phyloP scores from a whole-genome alignment of 179 eudicot genomes.

The Carnegiea gigantea region DNA sequence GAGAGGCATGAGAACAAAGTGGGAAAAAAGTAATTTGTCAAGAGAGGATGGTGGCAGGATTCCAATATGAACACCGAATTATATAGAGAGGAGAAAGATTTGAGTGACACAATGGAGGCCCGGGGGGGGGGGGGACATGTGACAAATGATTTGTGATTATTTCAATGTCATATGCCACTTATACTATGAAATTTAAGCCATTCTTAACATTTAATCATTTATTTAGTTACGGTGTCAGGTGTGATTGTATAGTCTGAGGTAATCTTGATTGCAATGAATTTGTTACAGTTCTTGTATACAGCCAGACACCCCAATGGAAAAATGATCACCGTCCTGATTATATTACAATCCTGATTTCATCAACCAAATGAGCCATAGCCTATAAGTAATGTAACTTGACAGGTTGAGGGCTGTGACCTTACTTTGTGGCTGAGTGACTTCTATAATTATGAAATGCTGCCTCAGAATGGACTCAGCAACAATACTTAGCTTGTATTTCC shows the following conservation, averaged over 20 bases:
- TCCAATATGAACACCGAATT: background rate
- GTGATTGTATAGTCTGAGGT: background rate
- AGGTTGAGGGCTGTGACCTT: background rate
- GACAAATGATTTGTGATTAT: too few species aligned
- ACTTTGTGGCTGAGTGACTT: background rate
- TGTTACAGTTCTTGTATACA: too few species aligned
- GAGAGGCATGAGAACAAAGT: background rate
- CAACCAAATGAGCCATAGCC: background rate
- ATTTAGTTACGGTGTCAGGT: background rate
- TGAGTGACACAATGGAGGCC: background rate
- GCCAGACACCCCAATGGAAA: too few species aligned
- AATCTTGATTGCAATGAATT: background rate
- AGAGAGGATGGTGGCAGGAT: background rate
- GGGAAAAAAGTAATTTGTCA: background rate
- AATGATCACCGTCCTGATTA: background rate
- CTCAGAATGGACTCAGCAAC: background rate
- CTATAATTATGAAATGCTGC: background rate
- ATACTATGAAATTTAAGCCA: too few species aligned
- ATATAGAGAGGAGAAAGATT: background rate
- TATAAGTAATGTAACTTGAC: background rate
- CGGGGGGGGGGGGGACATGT: too few species aligned
- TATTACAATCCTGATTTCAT: background rate
- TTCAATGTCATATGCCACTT: background rate
- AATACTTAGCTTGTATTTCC: background rate
- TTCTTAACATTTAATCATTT: too few species aligned